Conservation (phyloP, 306 rosid genomes). For the barrel medic (Medicago truncatula) region DNA sequence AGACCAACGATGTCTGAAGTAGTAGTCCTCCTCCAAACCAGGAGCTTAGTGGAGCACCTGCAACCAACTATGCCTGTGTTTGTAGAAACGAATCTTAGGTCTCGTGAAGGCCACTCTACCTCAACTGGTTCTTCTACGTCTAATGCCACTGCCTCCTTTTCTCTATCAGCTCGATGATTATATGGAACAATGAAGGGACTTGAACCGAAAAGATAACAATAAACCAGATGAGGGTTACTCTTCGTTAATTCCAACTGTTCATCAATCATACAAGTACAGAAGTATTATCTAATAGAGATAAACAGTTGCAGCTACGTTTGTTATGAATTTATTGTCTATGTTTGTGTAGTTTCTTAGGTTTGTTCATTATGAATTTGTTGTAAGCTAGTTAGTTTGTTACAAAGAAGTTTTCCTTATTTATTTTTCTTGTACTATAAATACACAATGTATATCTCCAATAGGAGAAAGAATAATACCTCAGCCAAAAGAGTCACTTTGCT, state of each 20-base stretch:
- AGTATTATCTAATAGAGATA: not conserved
- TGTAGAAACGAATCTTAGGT: slow-evolving; percentile 51
- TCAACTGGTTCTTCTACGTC: slow-evolving; percentile 59
- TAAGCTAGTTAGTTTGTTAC: not conserved
- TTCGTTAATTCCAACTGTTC: not conserved
- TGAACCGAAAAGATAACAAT: slow-evolving; percentile 3
- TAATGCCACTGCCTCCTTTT: slow-evolving; percentile 64
- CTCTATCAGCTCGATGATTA: slow-evolving; percentile 56
- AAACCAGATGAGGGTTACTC: not conserved
- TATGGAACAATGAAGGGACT: not conserved
- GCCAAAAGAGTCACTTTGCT: slow-evolving; percentile 9
- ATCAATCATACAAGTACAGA: not conserved
- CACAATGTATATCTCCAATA: not conserved
- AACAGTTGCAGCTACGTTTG: not conserved
- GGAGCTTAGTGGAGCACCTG: slow-evolving; percentile 34
- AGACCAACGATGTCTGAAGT: slow-evolving; percentile 81
- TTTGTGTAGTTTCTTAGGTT: not conserved
- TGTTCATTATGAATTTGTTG: slow-evolving; percentile 9
- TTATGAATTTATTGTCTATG: not conserved
- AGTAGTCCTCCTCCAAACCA: slow-evolving; percentile 58
- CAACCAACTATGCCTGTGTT: slow-evolving; percentile 65
- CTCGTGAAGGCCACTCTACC: slow-evolving; percentile 49
- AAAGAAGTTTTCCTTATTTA: not conserved
- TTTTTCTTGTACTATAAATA: not conserved
- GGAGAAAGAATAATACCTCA: not conserved